These are phyloP conservation scores for Juncus effusus DNA, from an alignment of 176 grass and related monocot species.

Conservation along the genomic window DNA sequence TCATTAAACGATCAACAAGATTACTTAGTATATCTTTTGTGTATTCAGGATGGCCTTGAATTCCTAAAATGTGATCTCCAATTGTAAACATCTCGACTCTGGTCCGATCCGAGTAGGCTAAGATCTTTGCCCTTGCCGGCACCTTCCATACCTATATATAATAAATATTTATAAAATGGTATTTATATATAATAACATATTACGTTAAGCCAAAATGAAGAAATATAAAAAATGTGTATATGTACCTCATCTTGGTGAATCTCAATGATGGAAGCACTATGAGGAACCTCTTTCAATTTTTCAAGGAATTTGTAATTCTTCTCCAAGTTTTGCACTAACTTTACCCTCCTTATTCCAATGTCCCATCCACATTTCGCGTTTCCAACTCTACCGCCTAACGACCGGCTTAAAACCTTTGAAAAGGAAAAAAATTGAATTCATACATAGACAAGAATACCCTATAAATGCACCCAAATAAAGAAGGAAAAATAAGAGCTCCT, in stretches of 20 bases:
- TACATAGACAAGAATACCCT: neutral
- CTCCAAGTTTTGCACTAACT: neutral
- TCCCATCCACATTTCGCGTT: conserved; percentile 41
- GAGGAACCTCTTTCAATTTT: neutral
- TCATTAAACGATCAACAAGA: conserved; percentile 46
- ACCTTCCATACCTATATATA: conserved; percentile 46
- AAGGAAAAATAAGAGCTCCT: neutral
- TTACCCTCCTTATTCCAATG: conserved; percentile 49
- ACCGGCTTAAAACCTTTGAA: conserved; percentile 40
- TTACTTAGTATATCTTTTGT: conserved; percentile 45
- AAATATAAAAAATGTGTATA: neutral
- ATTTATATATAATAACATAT: neutral
- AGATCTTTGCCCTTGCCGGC: conserved; percentile 42
- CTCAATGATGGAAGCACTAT: conserved; percentile 37
- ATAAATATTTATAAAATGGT: neutral
- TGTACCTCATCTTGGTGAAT: conserved; percentile 64
- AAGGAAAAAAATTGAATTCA: neutral
- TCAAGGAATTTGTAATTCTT: neutral
- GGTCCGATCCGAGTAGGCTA: conserved; percentile 63
- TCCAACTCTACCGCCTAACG: conserved; percentile 37
- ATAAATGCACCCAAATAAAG: neutral
- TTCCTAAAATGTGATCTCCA: conserved; percentile 45
- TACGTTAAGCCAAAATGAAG: neutral
- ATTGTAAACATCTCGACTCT: conserved; percentile 53
- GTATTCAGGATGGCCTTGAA: conserved; percentile 80